Conservation (phyloP, 176 grass and related monocot species). For the Chloris gayana region DNA sequence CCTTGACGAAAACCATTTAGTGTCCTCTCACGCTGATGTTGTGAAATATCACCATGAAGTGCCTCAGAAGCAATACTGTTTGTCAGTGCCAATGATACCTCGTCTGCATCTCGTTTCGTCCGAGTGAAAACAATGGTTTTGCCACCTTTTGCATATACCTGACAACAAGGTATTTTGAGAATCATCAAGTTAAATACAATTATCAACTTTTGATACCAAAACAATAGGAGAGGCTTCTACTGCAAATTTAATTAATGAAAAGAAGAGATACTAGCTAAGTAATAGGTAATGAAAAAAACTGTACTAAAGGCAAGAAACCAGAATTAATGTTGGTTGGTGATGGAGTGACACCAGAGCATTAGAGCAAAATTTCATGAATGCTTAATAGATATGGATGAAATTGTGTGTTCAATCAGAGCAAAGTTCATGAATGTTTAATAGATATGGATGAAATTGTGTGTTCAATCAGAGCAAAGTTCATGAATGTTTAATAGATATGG, state of each 20-base stretch:
- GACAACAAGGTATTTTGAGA: slow-evolving; percentile 31
- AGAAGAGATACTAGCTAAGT: background rate
- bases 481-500: background rate
- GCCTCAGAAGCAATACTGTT: slow-evolving; percentile 97
- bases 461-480: background rate
- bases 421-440: background rate
- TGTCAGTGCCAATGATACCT: slow-evolving; percentile 81
- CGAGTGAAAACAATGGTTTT: slow-evolving; percentile 98
- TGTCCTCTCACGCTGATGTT: slow-evolving; percentile 97
- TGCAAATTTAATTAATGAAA: background rate
- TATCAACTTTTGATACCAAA: background rate
- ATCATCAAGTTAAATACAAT: background rate
- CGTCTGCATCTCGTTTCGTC: slow-evolving; percentile 91
- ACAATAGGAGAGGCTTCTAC: background rate
- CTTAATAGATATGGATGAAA: background rate
- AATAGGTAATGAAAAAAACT: background rate
- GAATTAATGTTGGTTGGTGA: background rate
- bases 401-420: background rate
- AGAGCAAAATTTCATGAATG: background rate
- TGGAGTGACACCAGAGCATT: too few relatives aligned
- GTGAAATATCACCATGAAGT: slow-evolving; percentile 98
- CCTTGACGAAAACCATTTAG: slow-evolving; percentile 93
- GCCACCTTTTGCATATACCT: slow-evolving; percentile 99
- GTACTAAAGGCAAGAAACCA: background rate
- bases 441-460: background rate